Evolutionary conservation across 129 eudicot genomes (phyloP).

Genomic region (Pseudognaphalium luteoalbum): DNA sequence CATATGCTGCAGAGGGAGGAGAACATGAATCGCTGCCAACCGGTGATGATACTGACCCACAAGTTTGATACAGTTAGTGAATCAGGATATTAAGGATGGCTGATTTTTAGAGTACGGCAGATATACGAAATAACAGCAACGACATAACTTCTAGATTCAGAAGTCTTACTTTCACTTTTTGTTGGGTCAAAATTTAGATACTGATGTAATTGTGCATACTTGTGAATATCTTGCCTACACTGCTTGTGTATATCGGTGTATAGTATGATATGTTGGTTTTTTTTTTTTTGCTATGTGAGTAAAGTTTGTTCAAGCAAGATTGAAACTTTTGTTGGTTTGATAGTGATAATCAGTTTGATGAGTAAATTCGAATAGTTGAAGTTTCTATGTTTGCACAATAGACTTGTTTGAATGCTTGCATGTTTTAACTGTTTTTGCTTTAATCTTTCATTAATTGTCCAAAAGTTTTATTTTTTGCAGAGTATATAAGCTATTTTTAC

Average conservation of each 20-base stretch:
- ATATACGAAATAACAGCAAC: neutral
- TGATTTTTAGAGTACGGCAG: neutral
- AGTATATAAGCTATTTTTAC: too few species aligned
- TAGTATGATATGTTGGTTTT: neutral
- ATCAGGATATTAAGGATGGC: neutral
- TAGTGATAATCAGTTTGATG: too few species aligned
- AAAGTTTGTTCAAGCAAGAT: neutral
- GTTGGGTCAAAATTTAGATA: neutral
- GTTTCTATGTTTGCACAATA: too few species aligned
- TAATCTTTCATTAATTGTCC: too few species aligned
- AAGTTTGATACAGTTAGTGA: neutral
- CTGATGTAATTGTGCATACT: neutral
- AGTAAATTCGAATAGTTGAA: too few species aligned
- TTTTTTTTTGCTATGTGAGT: neutral
- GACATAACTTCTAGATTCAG: neutral
- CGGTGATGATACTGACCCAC: neutral
- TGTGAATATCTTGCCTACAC: neutral
- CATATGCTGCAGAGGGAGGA: constrained; percentile 20
- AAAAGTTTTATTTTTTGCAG: too few species aligned
- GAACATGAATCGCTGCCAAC: neutral
- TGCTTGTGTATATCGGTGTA: neutral
- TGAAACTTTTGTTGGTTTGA: neutral
- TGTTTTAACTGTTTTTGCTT: too few species aligned
- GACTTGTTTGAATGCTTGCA: too few species aligned
- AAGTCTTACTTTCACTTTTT: neutral